phyloP scores from a whole-genome alignment of 2,329 filamentous ascomycete genomes.

The Corniculantispora saksenae region DNA sequence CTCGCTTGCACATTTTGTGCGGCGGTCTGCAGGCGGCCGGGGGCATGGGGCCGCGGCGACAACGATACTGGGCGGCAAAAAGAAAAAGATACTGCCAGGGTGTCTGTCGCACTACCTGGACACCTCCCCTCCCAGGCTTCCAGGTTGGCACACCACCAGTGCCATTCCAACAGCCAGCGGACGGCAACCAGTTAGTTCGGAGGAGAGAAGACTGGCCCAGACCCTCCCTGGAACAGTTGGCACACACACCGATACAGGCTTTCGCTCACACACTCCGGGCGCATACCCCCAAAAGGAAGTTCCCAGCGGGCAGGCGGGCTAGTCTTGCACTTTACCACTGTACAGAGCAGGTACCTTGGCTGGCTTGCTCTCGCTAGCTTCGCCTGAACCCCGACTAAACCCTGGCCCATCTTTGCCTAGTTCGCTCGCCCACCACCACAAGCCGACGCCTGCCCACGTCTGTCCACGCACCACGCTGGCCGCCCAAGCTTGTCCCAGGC shows the following conservation, averaged over 20 bases:
- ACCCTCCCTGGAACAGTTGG: neutral
- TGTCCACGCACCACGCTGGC: neutral
- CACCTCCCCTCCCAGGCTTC: neutral
- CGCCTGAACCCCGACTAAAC: slow-evolving; percentile 4
- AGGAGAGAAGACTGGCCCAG: neutral
- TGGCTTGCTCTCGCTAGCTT: neutral
- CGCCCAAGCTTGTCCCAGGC: neutral
- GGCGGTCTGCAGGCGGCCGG: slow-evolving; percentile 12
- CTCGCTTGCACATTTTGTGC: slow-evolving; percentile 18
- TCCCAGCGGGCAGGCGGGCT: neutral
- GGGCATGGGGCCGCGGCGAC: slow-evolving; percentile 5
- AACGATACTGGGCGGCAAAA: neutral
- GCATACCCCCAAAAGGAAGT: neutral
- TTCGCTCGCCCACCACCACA: neutral
- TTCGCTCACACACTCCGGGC: neutral
- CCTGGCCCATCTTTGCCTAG: slow-evolving; percentile 5
- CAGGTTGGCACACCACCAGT: neutral
- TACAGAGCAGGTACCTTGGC: slow-evolving; percentile 5
- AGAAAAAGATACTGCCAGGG: neutral
- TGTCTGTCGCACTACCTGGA: neutral
- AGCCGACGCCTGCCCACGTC: neutral
- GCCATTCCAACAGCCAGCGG: neutral
- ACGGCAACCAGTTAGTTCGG: neutral
- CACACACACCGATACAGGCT: neutral
- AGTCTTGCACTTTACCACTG: neutral